Evolutionary conservation across 345 rosid genomes (phyloP).

Genomic region (Dimocarpus longan): DNA sequence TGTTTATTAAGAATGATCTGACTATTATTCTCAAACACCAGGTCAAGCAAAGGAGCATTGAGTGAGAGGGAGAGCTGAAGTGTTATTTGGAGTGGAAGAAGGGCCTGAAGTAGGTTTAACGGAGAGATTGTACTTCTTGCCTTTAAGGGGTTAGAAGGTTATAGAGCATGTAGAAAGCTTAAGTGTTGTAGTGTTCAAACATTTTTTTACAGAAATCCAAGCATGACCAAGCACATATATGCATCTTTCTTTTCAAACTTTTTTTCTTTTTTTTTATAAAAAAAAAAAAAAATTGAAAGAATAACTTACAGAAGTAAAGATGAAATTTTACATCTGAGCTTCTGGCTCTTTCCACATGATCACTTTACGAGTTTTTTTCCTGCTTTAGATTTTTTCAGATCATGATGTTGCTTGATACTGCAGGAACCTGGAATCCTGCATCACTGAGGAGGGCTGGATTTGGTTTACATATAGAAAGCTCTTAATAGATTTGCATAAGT

Average conservation of each 20-base stretch:
- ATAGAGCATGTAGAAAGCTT: conserved; percentile 2
- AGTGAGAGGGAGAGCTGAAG: conserved; percentile 6
- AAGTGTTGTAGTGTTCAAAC: not conserved
- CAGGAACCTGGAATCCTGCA: conserved; percentile 24
- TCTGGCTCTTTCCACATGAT: not conserved
- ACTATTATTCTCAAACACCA: not conserved
- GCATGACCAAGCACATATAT: not conserved
- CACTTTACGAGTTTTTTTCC: not conserved
- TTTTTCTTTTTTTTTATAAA: too few species aligned
- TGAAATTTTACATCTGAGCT: not conserved
- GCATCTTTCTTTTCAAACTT: not conserved
- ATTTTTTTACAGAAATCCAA: not conserved
- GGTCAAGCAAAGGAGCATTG: conserved; percentile 8
- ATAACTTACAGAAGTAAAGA: not conserved
- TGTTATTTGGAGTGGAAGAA: conserved; percentile 2
- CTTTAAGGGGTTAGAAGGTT: conserved; percentile 8
- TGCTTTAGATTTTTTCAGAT: not conserved
- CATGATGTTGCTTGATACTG: conserved; percentile 22
- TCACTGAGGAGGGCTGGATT: conserved; percentile 3
- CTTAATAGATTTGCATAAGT: conserved; percentile 10
- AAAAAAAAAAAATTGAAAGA: not conserved
- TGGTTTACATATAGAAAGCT: conserved; percentile 15
- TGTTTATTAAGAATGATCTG: not conserved
- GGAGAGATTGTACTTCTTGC: not conserved
- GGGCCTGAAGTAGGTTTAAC: not conserved